Conservation (phyloP, 2,329 filamentous ascomycete species). For the Sphaerulina musiva region DNA sequence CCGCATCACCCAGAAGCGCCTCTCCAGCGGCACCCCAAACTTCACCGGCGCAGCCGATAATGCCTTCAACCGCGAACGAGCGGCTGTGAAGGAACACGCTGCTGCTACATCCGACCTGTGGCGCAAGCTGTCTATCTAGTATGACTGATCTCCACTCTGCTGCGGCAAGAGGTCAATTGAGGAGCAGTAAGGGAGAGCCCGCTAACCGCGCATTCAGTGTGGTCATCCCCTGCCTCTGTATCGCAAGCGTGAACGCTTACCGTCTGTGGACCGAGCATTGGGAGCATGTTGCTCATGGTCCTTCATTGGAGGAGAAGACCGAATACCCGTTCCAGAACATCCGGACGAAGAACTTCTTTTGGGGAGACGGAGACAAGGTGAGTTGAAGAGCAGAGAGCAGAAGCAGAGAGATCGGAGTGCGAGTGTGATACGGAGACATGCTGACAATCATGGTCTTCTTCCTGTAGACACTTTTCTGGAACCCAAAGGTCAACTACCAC, state of each 20-base stretch:
- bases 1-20: slow-evolving; percentile 24
- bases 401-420: not conserved
- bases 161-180: too few relatives aligned
- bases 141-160: slow-evolving; percentile 41
- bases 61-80: slow-evolving; percentile 86
- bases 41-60: slow-evolving; percentile 67
- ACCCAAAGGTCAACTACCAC: slow-evolving; percentile 89
- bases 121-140: slow-evolving; percentile 95
- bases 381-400: slow-evolving; percentile 25
- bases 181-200: not conserved
- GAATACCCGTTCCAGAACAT: slow-evolving; percentile 99
- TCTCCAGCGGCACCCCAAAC: slow-evolving; percentile 17
- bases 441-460: not conserved
- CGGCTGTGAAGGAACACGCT: slow-evolving; percentile 86
- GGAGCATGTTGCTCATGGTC: slow-evolving; percentile 85
- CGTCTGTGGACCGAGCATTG: slow-evolving; percentile 92
- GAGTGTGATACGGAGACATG: slow-evolving; percentile 5
- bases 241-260: slow-evolving; percentile 75
- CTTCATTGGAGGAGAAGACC: slow-evolving; percentile 78
- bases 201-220: slow-evolving; percentile 35
- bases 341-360: slow-evolving; percentile 89
- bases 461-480: slow-evolving; percentile 62
- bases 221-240: slow-evolving; percentile 64
- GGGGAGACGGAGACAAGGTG: slow-evolving; percentile 94
- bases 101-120: slow-evolving; percentile 68